These are phyloP conservation scores for Ochetophila trinervis DNA, from an alignment of 306 rosid genomes.

Conservation along the genomic window DNA sequence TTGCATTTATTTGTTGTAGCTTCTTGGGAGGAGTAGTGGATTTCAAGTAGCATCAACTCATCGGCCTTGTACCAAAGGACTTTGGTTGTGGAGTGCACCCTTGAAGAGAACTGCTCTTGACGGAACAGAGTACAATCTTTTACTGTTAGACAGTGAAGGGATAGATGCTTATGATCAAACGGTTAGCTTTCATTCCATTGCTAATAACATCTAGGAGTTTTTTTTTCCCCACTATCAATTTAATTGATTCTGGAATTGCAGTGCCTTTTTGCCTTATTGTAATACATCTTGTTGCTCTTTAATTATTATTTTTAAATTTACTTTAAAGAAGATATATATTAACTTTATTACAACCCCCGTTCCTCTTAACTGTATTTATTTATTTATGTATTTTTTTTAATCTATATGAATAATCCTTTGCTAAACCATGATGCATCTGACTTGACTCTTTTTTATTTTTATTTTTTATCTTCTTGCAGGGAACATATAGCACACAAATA, in stretches of 20 bases:
- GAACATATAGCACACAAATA: constrained; percentile 94
- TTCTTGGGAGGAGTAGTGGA: constrained; percentile 88
- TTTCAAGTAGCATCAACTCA: constrained; percentile 92
- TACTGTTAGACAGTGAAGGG: constrained; percentile 89
- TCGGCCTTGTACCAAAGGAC: constrained; percentile 93
- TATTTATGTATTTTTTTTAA: background rate
- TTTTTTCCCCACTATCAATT: background rate
- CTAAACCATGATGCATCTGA: background rate
- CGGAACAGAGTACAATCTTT: constrained; percentile 83
- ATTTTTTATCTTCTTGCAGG: constrained; percentile 40
- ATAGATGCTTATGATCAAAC: constrained; percentile 97
- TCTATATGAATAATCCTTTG: background rate
- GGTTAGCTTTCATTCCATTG: constrained; percentile 37
- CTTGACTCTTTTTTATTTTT: too few relatives aligned
- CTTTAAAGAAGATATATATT: background rate
- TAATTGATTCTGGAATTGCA: background rate
- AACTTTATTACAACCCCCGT: background rate
- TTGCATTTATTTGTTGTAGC: constrained; percentile 43
- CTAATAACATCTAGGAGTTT: background rate
- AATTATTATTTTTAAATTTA: constrained; percentile 1
- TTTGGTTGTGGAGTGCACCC: constrained; percentile 95
- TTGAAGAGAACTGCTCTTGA: constrained; percentile 89
- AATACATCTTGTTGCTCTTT: background rate
- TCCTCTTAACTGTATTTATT: background rate
- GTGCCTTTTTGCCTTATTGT: background rate